Evolutionary conservation across 352 stramenopile genomes (phyloP).

Genomic region (Aphanomyces stellatus): DNA sequence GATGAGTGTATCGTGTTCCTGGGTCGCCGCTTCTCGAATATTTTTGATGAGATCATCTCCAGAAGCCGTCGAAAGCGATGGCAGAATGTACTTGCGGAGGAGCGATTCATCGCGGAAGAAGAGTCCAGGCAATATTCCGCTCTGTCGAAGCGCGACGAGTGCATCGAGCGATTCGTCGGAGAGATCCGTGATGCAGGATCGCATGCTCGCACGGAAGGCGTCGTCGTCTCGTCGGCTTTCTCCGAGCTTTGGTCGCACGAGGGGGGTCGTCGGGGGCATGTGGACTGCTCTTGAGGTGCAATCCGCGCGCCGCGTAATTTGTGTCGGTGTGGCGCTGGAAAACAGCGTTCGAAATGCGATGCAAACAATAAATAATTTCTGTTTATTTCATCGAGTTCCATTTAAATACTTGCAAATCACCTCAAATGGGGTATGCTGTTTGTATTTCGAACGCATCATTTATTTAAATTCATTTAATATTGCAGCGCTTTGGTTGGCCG

Average conservation of each 20-base stretch:
- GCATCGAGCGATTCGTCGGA: not conserved
- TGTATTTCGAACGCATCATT: too few relatives aligned
- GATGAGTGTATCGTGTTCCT: not conserved
- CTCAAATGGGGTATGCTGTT: too few relatives aligned
- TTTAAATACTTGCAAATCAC: too few relatives aligned
- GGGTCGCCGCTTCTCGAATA: not conserved
- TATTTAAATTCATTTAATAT: too few relatives aligned
- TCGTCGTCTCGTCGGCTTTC: not conserved
- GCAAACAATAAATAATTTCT: too few relatives aligned
- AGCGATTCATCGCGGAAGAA: slow-evolving; percentile 12
- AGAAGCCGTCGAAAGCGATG: not conserved
- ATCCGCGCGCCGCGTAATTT: too few relatives aligned
- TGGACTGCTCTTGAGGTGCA: not conserved
- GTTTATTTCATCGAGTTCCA: too few relatives aligned
- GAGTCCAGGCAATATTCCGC: slow-evolving; percentile 7
- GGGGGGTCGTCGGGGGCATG: not conserved
- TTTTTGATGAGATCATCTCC: not conserved
- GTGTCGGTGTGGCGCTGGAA: too few relatives aligned
- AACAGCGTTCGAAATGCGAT: too few relatives aligned
- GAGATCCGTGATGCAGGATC: not conserved
- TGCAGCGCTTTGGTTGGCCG: too few relatives aligned
- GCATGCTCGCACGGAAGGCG: slow-evolving; percentile 5
- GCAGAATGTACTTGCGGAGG: not conserved
- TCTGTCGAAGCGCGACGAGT: not conserved
- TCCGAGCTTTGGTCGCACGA: not conserved